Evolutionary conservation across 331 rosid genomes (phyloP), one percentile per base, ranked within the genome.

Genomic region (Quercus tomentella): DNA sequence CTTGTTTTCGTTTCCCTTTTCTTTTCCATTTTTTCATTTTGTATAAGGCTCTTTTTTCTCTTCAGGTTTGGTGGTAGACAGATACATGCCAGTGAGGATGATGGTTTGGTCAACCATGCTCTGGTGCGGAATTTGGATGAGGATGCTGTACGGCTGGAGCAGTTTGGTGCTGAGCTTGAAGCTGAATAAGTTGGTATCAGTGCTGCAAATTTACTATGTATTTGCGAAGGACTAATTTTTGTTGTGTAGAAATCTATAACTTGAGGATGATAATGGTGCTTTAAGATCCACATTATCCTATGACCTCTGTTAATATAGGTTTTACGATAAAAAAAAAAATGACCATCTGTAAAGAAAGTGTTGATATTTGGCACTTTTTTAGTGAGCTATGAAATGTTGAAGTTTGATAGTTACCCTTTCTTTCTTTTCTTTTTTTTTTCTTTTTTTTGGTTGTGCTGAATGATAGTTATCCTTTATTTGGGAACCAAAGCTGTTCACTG

Each of bases 11-110:
- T 71, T 18, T 33, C 52, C 18, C 30, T 43, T 56, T 61, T 65
- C 33, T 54, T n/a, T 17, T 30, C 76, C 21, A 52, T 67, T 56
- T 26, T 54, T 37, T 30, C 43, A 76, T 62, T 75, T 56, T 70
- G 66, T 31, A 33, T 20, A 55, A 25, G 20, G 14, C 10, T 26
- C 56, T 56, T 56, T 11, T 35, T 68, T 81, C 37, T n/a, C 28
- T 31, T 77, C 80, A 94, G 99, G 99, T 96, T 96, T 82, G 98
- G 94, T 35, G 99, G 99, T 61, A 89, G 86, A 79, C 98, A 88
- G 86, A 76, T 93, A 82, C 97, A 89, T 80, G 99, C 98, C 51
- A 88, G 91, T 54, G 97, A 84, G 86, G 99, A 96, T 73, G 94
- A 96, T 68, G 99, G 98, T 61, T 54, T 72, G n/a, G 74, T 93